These are phyloP conservation scores for Globisporangium heterothallicum DNA, from an alignment of 352 stramenopile species.

Conservation along the genomic window DNA sequence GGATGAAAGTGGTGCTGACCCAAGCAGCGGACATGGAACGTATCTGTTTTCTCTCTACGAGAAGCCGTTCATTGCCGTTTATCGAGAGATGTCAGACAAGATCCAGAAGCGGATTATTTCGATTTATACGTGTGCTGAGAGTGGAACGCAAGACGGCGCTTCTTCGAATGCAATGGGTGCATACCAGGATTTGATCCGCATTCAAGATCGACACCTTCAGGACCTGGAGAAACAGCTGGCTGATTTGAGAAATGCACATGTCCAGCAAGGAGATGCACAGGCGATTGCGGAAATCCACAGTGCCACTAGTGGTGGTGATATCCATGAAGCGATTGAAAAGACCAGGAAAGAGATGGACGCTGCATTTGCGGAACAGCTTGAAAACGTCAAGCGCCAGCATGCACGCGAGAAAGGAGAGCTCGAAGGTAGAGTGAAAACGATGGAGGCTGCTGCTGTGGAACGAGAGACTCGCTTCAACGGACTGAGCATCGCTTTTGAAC, in stretches of 20 bases:
- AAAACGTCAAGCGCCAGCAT: constrained; percentile 13
- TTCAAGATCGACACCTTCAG: constrained; percentile 72
- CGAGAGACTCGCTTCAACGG: constrained; percentile 41
- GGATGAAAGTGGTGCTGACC: constrained; percentile 14
- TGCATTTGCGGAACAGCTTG: constrained; percentile 12
- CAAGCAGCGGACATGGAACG: constrained; percentile 11
- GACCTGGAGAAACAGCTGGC: constrained; percentile 33
- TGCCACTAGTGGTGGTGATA: neutral
- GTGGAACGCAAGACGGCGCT: constrained; percentile 10
- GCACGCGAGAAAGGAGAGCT: constrained; percentile 26
- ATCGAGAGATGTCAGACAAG: constrained; percentile 39
- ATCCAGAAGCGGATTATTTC: constrained; percentile 64
- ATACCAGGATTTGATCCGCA: constrained; percentile 78
- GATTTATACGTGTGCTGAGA: constrained; percentile 44
- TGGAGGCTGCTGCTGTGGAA: constrained; percentile 22
- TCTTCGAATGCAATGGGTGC: constrained; percentile 26
- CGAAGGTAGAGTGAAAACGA: constrained; percentile 21
- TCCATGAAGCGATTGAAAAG: neutral
- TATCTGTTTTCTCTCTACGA: constrained; percentile 74
- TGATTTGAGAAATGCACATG: neutral
- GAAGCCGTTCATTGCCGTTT: constrained; percentile 43
- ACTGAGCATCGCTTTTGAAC: constrained; percentile 41
- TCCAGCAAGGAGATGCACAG: neutral
- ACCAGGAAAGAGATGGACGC: neutral
- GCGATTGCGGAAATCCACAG: neutral